Evolutionary conservation across 352 stramenopile genomes (phyloP).

Genomic region (Globisporangium camurandrum): DNA sequence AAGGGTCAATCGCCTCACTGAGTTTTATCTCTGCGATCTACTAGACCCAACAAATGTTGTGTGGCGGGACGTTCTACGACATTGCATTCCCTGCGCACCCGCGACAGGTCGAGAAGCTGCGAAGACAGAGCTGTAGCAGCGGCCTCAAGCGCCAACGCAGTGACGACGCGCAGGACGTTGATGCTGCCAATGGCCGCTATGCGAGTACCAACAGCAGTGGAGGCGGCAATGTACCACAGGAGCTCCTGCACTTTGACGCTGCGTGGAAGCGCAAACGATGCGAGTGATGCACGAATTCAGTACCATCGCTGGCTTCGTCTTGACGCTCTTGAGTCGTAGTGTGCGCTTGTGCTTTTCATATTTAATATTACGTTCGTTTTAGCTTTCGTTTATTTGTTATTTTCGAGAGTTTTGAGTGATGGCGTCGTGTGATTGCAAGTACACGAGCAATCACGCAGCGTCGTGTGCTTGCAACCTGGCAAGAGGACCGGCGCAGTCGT

Average conservation of each 20-base stretch:
- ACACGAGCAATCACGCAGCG: no score
- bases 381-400: no score
- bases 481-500: no score
- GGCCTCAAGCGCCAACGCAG: conserved; percentile 47
- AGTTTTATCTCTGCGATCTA: background rate
- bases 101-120: conserved; percentile 45
- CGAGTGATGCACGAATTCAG: conserved; percentile 31
- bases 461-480: no score
- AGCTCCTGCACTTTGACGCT: conserved; percentile 35
- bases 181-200: conserved; percentile 15
- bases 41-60: conserved; percentile 54
- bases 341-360: no score
- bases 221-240: no score
- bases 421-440: no score
- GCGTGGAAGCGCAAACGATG: conserved; percentile 62
- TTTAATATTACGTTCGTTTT: no score
- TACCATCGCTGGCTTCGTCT: no score
- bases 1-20: no score
- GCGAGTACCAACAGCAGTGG: conserved; percentile 3
- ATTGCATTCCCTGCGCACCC: conserved; percentile 55
- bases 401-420: no score
- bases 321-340: no score
- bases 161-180: conserved; percentile 30
- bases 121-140: conserved; percentile 37
- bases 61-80: conserved; percentile 48